Conservation (phyloP, 345 rosid species). For the Eutrema japonicum region DNA sequence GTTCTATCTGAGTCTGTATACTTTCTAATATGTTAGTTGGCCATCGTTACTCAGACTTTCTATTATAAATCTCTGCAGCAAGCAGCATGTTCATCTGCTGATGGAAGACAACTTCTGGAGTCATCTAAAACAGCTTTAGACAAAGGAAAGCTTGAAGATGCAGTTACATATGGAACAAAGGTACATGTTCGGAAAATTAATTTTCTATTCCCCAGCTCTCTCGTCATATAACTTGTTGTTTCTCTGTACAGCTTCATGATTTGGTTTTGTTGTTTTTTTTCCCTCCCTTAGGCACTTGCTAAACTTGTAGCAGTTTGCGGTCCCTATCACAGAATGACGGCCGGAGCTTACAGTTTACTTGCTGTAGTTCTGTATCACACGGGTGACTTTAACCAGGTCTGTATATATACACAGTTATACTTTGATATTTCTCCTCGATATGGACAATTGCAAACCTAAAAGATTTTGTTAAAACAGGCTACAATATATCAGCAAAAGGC, state of each 20-base stretch:
- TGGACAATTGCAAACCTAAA: conserved; percentile 35
- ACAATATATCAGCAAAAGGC: conserved; percentile 98
- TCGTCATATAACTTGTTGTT: conserved; percentile 15
- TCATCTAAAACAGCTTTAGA: conserved; percentile 98
- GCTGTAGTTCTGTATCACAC: conserved; percentile 98
- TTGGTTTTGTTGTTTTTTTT: conserved; percentile 25
- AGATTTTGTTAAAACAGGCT: conserved; percentile 63
- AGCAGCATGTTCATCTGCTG: conserved; percentile 99
- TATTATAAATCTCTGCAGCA: conserved; percentile 61
- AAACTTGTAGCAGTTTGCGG: conserved; percentile 98
- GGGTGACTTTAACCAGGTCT: conserved; percentile 98
- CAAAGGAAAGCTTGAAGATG: conserved; percentile 99
- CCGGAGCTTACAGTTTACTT: conserved; percentile 99
- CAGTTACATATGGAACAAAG: conserved; percentile 94
- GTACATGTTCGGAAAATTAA: conserved; percentile 45
- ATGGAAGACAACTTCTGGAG: conserved; percentile 97
- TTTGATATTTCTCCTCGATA: conserved; percentile 17
- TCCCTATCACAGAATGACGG: conserved; percentile 98
- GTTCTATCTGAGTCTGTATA: conserved; percentile 19
- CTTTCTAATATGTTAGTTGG: conserved; percentile 28
- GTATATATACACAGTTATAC: conserved; percentile 33
- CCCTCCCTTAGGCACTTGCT: conserved; percentile 78
- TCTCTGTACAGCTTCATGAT: conserved; percentile 28
- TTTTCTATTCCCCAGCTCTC: conserved; percentile 27
- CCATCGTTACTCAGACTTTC: conserved; percentile 22